Percentiles rank a stretch among this genome's conserved stretches.
Evolutionary conservation across 352 stramenopile species (phyloP).

Genomic region (Phytophthora fragariae): DNA sequence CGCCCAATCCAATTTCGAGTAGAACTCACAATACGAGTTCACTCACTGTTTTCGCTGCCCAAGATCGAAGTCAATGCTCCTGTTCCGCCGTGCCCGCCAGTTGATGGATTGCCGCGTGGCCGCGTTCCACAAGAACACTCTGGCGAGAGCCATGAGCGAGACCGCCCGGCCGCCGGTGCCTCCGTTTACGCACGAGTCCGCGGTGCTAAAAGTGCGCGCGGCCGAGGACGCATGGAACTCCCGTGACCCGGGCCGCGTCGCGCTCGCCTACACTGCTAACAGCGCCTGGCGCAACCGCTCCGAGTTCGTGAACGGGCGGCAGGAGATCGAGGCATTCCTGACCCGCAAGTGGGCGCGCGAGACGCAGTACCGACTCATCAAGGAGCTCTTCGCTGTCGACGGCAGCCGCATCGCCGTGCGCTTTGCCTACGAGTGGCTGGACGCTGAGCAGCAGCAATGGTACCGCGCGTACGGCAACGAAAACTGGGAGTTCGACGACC

Average conservation of each 20-base stretch:
- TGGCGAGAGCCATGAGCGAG: slow-evolving; percentile 24
- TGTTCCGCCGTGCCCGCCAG: neutral
- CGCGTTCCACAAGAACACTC: neutral
- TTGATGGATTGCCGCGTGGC: neutral
- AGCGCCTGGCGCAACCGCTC: slow-evolving; percentile 88
- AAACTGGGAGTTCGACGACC: slow-evolving; percentile 89
- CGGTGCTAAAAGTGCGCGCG: slow-evolving; percentile 79
- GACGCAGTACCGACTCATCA: slow-evolving; percentile 89
- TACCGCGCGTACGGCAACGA: slow-evolving; percentile 90
- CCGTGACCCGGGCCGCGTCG: slow-evolving; percentile 72
- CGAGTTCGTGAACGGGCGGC: slow-evolving; percentile 78
- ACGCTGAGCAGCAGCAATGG: slow-evolving; percentile 66
- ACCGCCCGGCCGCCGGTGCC: slow-evolving; percentile 57
- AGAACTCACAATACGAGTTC: too few species aligned
- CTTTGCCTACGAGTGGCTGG: slow-evolving; percentile 89
- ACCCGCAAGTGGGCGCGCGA: slow-evolving; percentile 78
- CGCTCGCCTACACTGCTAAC: slow-evolving; percentile 83
- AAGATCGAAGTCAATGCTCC: neutral
- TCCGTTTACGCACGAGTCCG: slow-evolving; percentile 83
- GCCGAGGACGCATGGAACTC: slow-evolving; percentile 93
- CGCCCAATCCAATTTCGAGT: too few species aligned
- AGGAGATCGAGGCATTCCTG: slow-evolving; percentile 84
- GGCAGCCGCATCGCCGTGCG: slow-evolving; percentile 89
- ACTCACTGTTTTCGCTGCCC: neutral
- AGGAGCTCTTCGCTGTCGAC: slow-evolving; percentile 87